Base-by-base conservation (phyloP, 1,284 basidiomycete species). In the Sanghuangporus sanghuang region DNA sequence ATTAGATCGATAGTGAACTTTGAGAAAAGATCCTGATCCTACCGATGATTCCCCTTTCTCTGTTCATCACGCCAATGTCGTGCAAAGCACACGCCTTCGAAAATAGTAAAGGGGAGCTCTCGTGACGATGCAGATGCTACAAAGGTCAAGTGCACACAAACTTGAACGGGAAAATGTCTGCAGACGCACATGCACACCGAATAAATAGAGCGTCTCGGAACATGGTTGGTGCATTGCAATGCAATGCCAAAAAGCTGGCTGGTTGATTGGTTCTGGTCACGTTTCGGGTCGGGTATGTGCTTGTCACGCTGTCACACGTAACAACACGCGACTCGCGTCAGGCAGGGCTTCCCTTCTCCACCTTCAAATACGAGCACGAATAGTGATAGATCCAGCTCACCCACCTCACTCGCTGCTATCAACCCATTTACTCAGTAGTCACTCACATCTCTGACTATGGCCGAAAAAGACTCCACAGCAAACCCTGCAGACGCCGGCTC, bases 381-480 rank as follows among this genome's bases (percentile, higher is more conserved):
- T 18, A 14, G 16, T 50, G 5, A 2, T 11, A 11, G 18, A 52
- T 52, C 50, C 32, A 52, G 14, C 32, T 32, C 27, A 32, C 14
- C 32, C 35, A 6, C 36, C 27, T n/a, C 16, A 3, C 48, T 53
- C 52, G 23, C 52, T 27, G 11, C 53, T 36, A 16, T 7, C 32
- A 2, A 16, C 39, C 39, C 40, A 40, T 56, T 53, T 56, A n/a
- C 44, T 12, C 35, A 21, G 18, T 53, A 16, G 46, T 46, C 38
- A n/a, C 55, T 35, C 42, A 18, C 36, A 57, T 36, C 40, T 21
- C 18, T 27, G 7, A 54, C 27, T 0, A 63, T 63, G 62, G 63
- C 63, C 36, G 63, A 64, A 55, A 64, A 60, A 27, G 63, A 39
- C 18, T 60, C 63, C 18, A 40, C 52, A 12, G 44, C 48, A 27